Evolutionary conservation across 306 rosid species (phyloP).

Genomic region (Prinsepia uniflora): DNA sequence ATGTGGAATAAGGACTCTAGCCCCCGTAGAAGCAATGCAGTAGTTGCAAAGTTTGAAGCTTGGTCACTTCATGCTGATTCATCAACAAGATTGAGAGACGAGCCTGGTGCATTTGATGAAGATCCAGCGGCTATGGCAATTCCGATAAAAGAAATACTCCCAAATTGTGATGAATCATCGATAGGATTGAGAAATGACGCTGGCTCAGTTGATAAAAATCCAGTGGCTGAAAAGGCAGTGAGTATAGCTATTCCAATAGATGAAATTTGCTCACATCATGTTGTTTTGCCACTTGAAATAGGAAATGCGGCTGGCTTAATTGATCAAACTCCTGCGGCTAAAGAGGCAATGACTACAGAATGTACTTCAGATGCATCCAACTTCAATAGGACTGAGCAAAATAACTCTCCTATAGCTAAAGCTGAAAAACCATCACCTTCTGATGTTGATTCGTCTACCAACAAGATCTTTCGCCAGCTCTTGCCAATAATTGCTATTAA

Average conservation of each 20-base stretch:
- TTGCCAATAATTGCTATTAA: slow-evolving; percentile 9
- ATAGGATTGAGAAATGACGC: slow-evolving; percentile 16
- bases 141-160: slow-evolving; percentile 15
- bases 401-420: slow-evolving; percentile 18
- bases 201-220: background rate
- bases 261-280: slow-evolving; percentile 20
- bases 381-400: slow-evolving; percentile 19
- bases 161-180: slow-evolving; percentile 7
- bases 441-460: slow-evolving; percentile 7
- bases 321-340: background rate
- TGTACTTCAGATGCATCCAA: slow-evolving; percentile 29
- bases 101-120: background rate
- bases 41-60: slow-evolving; percentile 1
- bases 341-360: slow-evolving; percentile 3
- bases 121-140: background rate
- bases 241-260: background rate
- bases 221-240: background rate
- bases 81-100: slow-evolving; percentile 11
- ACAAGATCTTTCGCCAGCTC: slow-evolving; percentile 18
- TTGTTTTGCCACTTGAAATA: slow-evolving; percentile 5
- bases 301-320: slow-evolving; percentile 16
- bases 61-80: slow-evolving; percentile 13
- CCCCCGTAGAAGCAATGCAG: slow-evolving; percentile 11
- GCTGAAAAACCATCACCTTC: slow-evolving; percentile 15
- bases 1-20: slow-evolving; percentile 19